phyloP scores from a whole-genome alignment of 1,284 basidiomycete genomes.

The Tylopilus sp. region DNA sequence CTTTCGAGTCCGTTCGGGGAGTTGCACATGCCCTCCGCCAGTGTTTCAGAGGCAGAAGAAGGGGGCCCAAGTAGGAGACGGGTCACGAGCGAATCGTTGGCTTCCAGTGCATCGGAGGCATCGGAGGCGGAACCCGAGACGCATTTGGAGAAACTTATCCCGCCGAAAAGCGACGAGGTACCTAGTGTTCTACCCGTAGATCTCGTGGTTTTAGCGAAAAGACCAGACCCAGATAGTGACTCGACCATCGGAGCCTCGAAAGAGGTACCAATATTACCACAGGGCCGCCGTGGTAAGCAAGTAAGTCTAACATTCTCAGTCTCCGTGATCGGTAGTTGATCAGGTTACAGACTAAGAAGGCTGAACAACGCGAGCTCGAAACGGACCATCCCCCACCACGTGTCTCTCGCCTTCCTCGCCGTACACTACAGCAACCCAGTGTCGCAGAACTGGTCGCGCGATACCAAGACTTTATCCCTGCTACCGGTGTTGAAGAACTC shows the following conservation, averaged over 20 bases:
- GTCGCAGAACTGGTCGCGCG: slow-evolving; percentile 85
- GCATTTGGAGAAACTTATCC: slow-evolving; percentile 20
- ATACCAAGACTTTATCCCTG: slow-evolving; percentile 73
- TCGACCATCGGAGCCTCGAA: slow-evolving; percentile 82
- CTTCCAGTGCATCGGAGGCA: slow-evolving; percentile 59
- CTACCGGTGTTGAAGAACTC: slow-evolving; percentile 67
- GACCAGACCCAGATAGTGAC: slow-evolving; percentile 74
- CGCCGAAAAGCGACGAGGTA: slow-evolving; percentile 21
- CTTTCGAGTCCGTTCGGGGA: slow-evolving; percentile 49
- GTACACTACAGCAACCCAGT: slow-evolving; percentile 53
- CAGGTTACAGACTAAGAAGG: slow-evolving; percentile 16
- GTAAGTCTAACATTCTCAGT: slow-evolving; percentile 20
- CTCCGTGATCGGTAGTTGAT: not conserved
- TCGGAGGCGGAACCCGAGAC: slow-evolving; percentile 45
- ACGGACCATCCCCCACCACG: slow-evolving; percentile 25
- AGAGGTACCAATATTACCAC: slow-evolving; percentile 34
- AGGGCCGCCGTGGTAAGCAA: slow-evolving; percentile 19
- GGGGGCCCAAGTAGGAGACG: slow-evolving; percentile 41
- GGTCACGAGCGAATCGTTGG: slow-evolving; percentile 51
- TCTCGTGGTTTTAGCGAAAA: slow-evolving; percentile 18
- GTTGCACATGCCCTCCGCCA: slow-evolving; percentile 55
- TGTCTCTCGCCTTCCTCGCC: slow-evolving; percentile 69
- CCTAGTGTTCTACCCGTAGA: slow-evolving; percentile 5
- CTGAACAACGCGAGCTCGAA: slow-evolving; percentile 23
- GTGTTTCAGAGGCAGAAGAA: slow-evolving; percentile 79